Evolutionary conservation across 495 filamentous ascomycete genomes (phyloP).

Genomic region (Collariella sp.): DNA sequence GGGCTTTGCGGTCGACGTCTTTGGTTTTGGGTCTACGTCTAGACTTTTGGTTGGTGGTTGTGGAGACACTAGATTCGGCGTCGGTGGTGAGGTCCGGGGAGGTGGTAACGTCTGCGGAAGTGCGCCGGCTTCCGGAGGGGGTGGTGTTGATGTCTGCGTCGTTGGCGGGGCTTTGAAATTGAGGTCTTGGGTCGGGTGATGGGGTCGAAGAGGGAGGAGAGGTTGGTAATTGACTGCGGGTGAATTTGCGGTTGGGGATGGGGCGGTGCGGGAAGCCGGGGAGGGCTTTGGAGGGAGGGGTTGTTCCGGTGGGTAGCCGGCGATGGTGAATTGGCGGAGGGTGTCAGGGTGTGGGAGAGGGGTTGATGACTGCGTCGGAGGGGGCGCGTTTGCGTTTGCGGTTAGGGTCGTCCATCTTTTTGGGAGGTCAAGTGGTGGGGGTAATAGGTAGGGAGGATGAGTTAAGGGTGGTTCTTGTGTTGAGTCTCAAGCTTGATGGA

Average conservation of each 20-base stretch:
- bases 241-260: neutral
- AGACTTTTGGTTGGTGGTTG: no score
- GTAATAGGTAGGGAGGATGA: no score
- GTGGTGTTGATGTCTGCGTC: neutral
- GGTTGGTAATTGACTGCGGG: neutral
- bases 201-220: no score
- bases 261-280: conserved; percentile 38
- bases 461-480: no score
- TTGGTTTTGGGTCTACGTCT: neutral
- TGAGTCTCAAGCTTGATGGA: no score
- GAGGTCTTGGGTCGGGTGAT: no score
- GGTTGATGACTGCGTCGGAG: conserved; percentile 36
- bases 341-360: conserved; percentile 38
- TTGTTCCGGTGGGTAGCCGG: conserved; percentile 28
- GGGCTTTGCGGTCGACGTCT: neutral
- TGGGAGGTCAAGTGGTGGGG: neutral
- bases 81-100: neutral
- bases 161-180: neutral
- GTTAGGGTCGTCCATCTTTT: neutral
- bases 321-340: conserved; percentile 33
- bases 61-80: neutral
- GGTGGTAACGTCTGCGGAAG: neutral
- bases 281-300: conserved; percentile 28
- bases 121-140: no score
- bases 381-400: conserved; percentile 25